Evolutionary conservation across 345 rosid species (phyloP).

Genomic region (Capsella bursapastoris): DNA sequence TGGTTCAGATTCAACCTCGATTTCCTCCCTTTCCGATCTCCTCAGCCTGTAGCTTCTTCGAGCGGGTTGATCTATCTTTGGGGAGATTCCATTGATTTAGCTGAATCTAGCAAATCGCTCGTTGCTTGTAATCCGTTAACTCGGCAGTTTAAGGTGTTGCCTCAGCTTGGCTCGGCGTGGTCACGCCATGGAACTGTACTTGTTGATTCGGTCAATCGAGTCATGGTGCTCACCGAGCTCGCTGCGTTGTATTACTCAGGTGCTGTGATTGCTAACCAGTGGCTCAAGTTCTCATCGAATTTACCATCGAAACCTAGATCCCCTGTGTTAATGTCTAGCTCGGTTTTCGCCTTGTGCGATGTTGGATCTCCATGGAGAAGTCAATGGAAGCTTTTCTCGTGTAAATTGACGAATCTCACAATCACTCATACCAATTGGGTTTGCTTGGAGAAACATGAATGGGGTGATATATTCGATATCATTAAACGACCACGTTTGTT

Average conservation of each 20-base stretch:
- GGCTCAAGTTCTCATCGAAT: constrained; percentile 82
- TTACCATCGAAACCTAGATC: constrained; percentile 87
- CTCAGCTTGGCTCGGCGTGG: constrained; percentile 94
- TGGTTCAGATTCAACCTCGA: constrained; percentile 74
- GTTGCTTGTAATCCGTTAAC: constrained; percentile 80
- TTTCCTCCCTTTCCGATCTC: constrained; percentile 76
- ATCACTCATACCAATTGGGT: constrained; percentile 63
- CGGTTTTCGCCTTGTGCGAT: constrained; percentile 76
- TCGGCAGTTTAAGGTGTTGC: constrained; percentile 67
- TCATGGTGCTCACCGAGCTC: constrained; percentile 81
- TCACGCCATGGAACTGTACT: constrained; percentile 83
- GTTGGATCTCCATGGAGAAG: constrained; percentile 92
- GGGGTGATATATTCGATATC: constrained; percentile 86
- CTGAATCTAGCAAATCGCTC: constrained; percentile 66
- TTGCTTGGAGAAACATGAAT: constrained; percentile 75
- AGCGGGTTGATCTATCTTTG: constrained; percentile 73
- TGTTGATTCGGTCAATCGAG: constrained; percentile 68
- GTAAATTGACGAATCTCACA: constrained; percentile 46
- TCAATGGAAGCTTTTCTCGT: constrained; percentile 82
- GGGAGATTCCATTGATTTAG: constrained; percentile 57
- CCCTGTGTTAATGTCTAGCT: constrained; percentile 65
- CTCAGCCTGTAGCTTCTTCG: constrained; percentile 77
- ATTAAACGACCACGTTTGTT: constrained; percentile 83
- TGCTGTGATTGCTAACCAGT: constrained; percentile 40
- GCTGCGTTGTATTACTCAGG: constrained; percentile 71